A percentile compares a stretch with the other conserved stretches of the same genome.
Evolutionary conservation across 2,329 filamentous ascomycete species (phyloP).

Genomic region (Orbilia oligospora): DNA sequence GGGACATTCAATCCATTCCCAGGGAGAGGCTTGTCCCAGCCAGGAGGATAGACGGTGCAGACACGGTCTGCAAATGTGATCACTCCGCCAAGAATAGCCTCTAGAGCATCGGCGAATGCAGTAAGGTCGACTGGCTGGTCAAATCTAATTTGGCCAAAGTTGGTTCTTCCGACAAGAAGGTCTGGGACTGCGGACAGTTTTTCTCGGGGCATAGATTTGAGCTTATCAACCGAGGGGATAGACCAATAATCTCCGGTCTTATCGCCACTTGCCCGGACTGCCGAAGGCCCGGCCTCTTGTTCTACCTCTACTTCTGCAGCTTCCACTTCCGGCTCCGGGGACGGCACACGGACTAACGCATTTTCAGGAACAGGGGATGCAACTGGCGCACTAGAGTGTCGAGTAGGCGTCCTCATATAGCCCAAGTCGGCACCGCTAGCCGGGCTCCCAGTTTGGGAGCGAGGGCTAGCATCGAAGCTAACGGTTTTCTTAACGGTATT

Average conservation of each 20-base stretch:
- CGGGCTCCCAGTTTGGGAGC: constrained; percentile 52
- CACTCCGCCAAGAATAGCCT: constrained; percentile 82
- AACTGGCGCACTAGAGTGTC: constrained; percentile 31
- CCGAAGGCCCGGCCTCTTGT: constrained; percentile 38
- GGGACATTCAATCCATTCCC: constrained; percentile 94
- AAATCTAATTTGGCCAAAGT: constrained; percentile 86
- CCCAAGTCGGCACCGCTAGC: constrained; percentile 44
- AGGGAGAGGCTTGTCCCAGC: constrained; percentile 82
- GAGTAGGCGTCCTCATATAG: constrained; percentile 59
- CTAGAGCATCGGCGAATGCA: constrained; percentile 76
- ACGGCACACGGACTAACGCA: constrained; percentile 72
- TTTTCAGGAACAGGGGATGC: constrained; percentile 47
- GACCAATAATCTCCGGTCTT: constrained; percentile 87
- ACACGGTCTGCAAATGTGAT: constrained; percentile 82
- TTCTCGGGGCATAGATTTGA: constrained; percentile 83
- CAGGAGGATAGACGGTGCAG: constrained; percentile 85
- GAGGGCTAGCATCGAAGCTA: constrained; percentile 44
- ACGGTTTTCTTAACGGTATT: constrained; percentile 58
- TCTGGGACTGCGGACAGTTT: constrained; percentile 81
- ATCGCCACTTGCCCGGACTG: constrained; percentile 67
- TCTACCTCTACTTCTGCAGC: constrained; percentile 67
- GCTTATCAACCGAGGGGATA: constrained; percentile 79
- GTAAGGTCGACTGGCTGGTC: constrained; percentile 85
- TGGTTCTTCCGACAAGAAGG: constrained; percentile 85
- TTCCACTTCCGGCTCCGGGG: constrained; percentile 71